Evolutionary conservation across 768 basidiomycete species (phyloP).

Genomic region (Mycena chlorophos): DNA sequence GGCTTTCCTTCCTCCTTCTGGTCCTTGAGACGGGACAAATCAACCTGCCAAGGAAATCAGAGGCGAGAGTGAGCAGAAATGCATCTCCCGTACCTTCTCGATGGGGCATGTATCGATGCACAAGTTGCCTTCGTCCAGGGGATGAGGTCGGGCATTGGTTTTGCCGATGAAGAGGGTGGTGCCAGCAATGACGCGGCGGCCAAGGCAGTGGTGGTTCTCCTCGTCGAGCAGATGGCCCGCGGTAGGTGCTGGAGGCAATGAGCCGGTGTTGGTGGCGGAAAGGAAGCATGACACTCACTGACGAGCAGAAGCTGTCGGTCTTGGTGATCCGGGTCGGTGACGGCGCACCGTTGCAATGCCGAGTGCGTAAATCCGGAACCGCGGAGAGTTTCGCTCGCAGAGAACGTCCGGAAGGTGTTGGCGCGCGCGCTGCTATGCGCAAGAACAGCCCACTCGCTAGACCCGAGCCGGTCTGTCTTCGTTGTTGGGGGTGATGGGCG

Average conservation of each 20-base stretch:
- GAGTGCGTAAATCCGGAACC: not conserved
- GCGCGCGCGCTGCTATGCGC: not conserved
- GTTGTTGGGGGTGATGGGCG: too few relatives aligned
- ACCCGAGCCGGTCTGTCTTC: too few relatives aligned
- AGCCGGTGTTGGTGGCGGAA: not conserved
- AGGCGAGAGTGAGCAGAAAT: too few relatives aligned
- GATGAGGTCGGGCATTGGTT: not conserved
- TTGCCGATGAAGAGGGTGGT: not conserved
- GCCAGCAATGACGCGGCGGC: not conserved
- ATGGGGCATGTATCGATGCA: not conserved
- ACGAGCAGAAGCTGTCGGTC: not conserved
- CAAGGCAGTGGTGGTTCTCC: not conserved
- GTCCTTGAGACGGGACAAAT: too few relatives aligned
- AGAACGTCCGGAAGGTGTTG: not conserved
- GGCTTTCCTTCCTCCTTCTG: too few relatives aligned
- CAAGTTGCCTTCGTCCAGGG: not conserved
- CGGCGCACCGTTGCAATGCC: too few relatives aligned
- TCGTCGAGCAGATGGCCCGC: not conserved
- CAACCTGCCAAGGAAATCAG: too few relatives aligned
- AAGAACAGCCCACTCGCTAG: not conserved
- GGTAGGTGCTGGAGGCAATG: too few relatives aligned
- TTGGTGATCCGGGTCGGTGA: not conserved
- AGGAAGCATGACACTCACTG: not conserved
- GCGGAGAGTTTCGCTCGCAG: not conserved
- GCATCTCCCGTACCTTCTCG: too few relatives aligned